These are phyloP conservation scores for Orychophragmus violaceus DNA, from an alignment of 345 rosid genomes.

Conservation along the genomic window DNA sequence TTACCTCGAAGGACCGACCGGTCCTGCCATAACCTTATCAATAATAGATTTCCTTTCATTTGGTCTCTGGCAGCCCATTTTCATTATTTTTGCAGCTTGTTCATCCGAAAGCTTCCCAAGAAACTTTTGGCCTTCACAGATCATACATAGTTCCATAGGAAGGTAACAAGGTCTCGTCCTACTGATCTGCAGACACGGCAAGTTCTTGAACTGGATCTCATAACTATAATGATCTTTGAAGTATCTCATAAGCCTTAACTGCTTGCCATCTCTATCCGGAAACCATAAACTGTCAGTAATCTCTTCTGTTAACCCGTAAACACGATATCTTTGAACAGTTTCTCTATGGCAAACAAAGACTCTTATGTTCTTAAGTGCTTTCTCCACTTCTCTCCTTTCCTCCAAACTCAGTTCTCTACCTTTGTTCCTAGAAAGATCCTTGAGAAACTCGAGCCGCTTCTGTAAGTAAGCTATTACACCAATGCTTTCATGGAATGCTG, in stretches of 20 bases:
- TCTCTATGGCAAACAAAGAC: slow-evolving; percentile 93
- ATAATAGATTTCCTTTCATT: slow-evolving; percentile 76
- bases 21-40: slow-evolving; percentile 70
- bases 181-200: slow-evolving; percentile 91
- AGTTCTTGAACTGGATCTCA: slow-evolving; percentile 65
- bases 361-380: slow-evolving; percentile 70
- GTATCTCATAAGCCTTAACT: slow-evolving; percentile 65
- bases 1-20: slow-evolving; percentile 91
- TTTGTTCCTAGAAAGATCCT: slow-evolving; percentile 69
- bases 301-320: slow-evolving; percentile 76
- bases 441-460: slow-evolving; percentile 75
- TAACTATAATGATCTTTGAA: slow-evolving; percentile 81
- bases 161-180: slow-evolving; percentile 92
- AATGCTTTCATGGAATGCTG: slow-evolving; percentile 89
- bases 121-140: slow-evolving; percentile 97
- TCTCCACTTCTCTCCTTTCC: slow-evolving; percentile 84
- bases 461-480: slow-evolving; percentile 85
- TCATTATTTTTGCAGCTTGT: slow-evolving; percentile 84
- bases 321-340: slow-evolving; percentile 81
- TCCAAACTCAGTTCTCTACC: slow-evolving; percentile 51
- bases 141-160: slow-evolving; percentile 94
- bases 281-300: slow-evolving; percentile 74
- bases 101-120: slow-evolving; percentile 96
- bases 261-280: slow-evolving; percentile 70
- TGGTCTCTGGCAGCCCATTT: slow-evolving; percentile 91